Base-by-base conservation (phyloP, 257 asterid species). In the Gentiana dahurica region DNA sequence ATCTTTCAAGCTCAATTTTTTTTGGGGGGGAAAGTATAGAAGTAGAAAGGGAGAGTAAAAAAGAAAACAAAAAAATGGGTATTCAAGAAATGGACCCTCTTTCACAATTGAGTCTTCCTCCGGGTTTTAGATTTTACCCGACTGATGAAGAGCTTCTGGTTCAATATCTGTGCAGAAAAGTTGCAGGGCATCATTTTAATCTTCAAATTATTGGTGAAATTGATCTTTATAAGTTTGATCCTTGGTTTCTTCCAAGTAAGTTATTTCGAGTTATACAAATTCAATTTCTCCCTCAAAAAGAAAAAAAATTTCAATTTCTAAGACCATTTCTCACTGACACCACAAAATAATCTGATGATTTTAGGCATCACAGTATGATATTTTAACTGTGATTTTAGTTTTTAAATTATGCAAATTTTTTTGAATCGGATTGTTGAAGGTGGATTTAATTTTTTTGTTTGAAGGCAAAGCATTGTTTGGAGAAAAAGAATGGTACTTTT, bases 121-220 rank as follows among this genome's bases (percentile, higher is more conserved):
- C 97, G 10, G 97, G 97, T n/a, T 88, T 85, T 54, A 77, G 97
- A 36, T 88, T 88, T 58, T 88, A 77, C 58, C 97, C 97, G 54
- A 88, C 95, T 0, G 97, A 88, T 46, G 95, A 85, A 38, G 95
- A 88, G 83, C 89, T 88, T 4, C 43, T 88, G 62, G 97, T 85
- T n/a, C 84, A 87, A 63, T 84, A 87, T 35, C 73, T 87, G 3
- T 81, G 89, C 48, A 67, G 77, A 36, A 87, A 87, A 64, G 81
- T 84, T 8, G 94, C 95, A 0, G 95, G 95, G 12, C 78, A 84
- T 33, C 74, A 75, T 52, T 87, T 87, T 36, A 57, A 80, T 4
- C 55, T 87, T 4, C 83, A 56, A 12, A 79, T 87, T 4, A 87
- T 87, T 64, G 95, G 78, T 3, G 95, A 87, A 2, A 62, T 87